A percentile compares a stretch with the other conserved stretches of the same genome.
These are phyloP conservation scores for Pleomassaria siparia DNA, from an alignment of 2,329 filamentous ascomycete genomes.

Conservation along the genomic window DNA sequence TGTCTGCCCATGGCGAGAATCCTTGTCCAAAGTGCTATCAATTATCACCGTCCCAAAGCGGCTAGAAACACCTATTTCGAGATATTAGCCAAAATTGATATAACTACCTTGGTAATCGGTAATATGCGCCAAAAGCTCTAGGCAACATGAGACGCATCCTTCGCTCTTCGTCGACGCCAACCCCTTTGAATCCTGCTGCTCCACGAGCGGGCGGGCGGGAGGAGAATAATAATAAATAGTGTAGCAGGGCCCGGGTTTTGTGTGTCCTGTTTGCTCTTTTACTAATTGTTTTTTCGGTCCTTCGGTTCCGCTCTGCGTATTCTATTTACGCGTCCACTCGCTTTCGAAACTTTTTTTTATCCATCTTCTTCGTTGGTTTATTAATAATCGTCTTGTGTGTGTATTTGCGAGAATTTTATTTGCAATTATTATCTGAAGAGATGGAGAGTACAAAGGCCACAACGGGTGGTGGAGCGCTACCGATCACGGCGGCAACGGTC, in stretches of 20 bases:
- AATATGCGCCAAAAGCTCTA: too few relatives aligned
- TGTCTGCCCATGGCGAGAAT: background rate
- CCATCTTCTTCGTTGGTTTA: background rate
- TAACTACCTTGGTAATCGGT: too few relatives aligned
- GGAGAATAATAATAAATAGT: too few relatives aligned
- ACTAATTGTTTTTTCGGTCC: too few relatives aligned
- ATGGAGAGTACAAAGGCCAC: background rate
- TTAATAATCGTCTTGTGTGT: background rate
- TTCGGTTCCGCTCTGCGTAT: too few relatives aligned
- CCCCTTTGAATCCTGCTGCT: background rate
- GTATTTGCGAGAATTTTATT: background rate
- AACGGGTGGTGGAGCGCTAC: background rate
- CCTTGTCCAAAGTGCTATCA: too few relatives aligned
- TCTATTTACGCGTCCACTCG: slow-evolving; percentile 1
- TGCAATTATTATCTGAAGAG: background rate
- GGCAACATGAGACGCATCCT: background rate
- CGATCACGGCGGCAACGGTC: background rate
- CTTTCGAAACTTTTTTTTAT: background rate
- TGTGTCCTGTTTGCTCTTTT: too few relatives aligned
- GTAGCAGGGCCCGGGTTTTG: too few relatives aligned
- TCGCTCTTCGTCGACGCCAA: background rate
- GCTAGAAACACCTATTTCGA: background rate
- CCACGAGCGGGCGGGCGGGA: background rate
- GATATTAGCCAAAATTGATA: too few relatives aligned
- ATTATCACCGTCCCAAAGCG: background rate